Evolutionary conservation across 305 asterid genomes (phyloP).

Genomic region (Rubia balearica): DNA sequence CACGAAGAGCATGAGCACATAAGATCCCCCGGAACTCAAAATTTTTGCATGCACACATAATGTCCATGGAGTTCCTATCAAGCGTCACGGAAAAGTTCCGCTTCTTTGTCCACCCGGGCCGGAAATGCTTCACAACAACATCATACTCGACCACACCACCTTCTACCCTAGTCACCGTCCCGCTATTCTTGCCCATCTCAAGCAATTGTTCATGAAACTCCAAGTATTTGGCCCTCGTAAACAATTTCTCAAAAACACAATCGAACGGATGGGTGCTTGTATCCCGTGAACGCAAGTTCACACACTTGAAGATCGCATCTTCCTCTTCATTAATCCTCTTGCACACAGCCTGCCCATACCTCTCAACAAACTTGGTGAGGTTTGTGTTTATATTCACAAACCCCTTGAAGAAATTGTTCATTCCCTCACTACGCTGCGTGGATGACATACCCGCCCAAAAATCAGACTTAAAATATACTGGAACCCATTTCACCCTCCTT

Average conservation of each 20-base stretch:
- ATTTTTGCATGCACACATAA: neutral
- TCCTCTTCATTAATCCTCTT: too few relatives aligned
- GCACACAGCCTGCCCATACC: neutral
- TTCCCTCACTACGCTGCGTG: neutral
- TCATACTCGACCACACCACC: neutral
- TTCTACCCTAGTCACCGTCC: neutral
- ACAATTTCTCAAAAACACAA: too few relatives aligned
- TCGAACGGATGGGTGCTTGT: too few relatives aligned
- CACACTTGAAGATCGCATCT: too few relatives aligned
- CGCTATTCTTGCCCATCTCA: neutral
- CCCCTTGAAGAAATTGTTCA: neutral
- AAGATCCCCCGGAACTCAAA: neutral
- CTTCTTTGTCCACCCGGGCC: neutral
- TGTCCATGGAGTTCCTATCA: neutral
- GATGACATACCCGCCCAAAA: neutral
- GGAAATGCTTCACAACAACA: neutral
- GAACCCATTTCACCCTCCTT: neutral
- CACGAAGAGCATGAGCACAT: neutral
- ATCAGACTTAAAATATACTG: neutral
- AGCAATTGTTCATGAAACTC: too few relatives aligned
- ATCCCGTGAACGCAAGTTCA: too few relatives aligned
- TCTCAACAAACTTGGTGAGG: neutral
- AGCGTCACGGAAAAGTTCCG: neutral
- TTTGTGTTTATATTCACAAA: neutral
- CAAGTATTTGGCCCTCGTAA: too few relatives aligned